Evolutionary conservation across 2,329 filamentous ascomycete species (phyloP), one percentile per base, ranked within the genome.

Genomic region (Aspergillus quadrilineatus): DNA sequence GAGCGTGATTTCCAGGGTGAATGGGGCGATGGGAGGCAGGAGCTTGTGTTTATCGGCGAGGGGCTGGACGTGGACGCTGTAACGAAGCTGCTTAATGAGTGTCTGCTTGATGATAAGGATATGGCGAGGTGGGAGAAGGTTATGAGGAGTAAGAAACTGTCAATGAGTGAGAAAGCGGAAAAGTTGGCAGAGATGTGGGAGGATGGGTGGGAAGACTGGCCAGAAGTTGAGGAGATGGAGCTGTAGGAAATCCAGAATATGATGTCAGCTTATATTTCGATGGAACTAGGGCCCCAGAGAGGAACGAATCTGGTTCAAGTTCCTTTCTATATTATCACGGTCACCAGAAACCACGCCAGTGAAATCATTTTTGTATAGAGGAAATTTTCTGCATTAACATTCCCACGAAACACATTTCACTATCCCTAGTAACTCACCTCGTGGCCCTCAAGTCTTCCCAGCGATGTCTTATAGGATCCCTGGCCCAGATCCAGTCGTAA

Each of bases 31-130:
- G 78, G 87, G 1, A 77, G 87, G 2, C 87, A 90, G 67, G 88
- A 90, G 68, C 68, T 90, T 6, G 88, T 90, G 2, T 88, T 90
- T 58, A 90, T 91, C 56, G 88, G 88, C 0, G 86, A 89, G 69
- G 78, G 79, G 4, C 76, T 90, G 12, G 78, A 89, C 49, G 65
- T 77, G 1, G 65, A 69, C 4, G 78, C 74, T 0, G 73, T 90
- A 14, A 81, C 79, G 26, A 71, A 69, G 4, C 68, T 80, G 34
- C 68, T 90, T 3, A 84, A 90, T 63, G 71, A 68, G 1, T 89
- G 87, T 63, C 67, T 90, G 26, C 68, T 90, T 2, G 79, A 79
- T n/a, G 82, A 87, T 22, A 68, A 68, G 0, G 88, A 90, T 70
- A 82, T 81, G 66, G 67, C 63, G n/a, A 65, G 75, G 63, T 85